Conservation (phyloP, 768 basidiomycete genomes). For the Lentinula sp. region DNA sequence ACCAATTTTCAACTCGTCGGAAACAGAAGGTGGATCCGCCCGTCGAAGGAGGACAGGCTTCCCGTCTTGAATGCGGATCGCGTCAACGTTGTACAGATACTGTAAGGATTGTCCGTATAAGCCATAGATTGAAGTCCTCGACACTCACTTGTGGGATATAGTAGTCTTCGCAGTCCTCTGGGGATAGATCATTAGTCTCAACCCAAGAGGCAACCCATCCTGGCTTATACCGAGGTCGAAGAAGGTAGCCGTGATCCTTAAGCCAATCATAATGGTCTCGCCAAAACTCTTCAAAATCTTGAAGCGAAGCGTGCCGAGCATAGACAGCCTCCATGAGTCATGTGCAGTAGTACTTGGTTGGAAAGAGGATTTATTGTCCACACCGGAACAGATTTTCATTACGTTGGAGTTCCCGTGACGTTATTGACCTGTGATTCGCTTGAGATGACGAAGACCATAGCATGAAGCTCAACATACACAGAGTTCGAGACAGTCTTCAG, state of each 20-base stretch:
- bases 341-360: too few species aligned
- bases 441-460: too few species aligned
- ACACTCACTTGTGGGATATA: neutral
- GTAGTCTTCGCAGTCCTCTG: neutral
- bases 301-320: too few species aligned
- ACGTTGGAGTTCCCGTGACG: too few species aligned
- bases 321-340: too few species aligned
- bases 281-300: too few species aligned
- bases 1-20: constrained; percentile 24
- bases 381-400: too few species aligned
- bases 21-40: constrained; percentile 6
- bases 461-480: too few species aligned
- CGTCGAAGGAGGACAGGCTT: constrained; percentile 24
- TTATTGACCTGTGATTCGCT: too few species aligned
- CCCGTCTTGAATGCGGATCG: constrained; percentile 19
- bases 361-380: too few species aligned
- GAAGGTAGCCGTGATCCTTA: constrained; percentile 22
- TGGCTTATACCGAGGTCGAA: constrained; percentile 25
- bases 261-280: constrained; percentile 22
- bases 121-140: neutral
- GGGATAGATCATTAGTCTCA: neutral
- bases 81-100: constrained; percentile 20
- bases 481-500: too few species aligned
- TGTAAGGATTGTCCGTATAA: neutral
- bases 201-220: constrained; percentile 18